Evolutionary conservation across 2,329 filamentous ascomycete species (phyloP), one percentile per base, ranked within the genome.

Genomic region (Penicillium sp.): DNA sequence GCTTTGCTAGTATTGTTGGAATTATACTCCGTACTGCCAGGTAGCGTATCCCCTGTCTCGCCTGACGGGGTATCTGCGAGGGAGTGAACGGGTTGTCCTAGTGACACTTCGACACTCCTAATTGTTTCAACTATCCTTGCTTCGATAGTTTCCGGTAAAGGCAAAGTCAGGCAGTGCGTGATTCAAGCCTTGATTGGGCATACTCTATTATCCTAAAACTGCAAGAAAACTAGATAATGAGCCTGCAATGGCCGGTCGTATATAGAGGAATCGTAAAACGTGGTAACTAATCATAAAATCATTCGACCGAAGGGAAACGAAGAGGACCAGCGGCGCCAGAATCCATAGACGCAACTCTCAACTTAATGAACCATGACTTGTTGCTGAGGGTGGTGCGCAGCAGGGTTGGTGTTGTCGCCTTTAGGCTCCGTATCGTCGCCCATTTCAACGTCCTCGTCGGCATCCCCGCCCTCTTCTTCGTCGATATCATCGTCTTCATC

Each of bases 401-500:
- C 68, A 38, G 75, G 67, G 59, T 78, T 74, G 52, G 66, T 68
- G 50, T 63, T 66, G 54, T 73, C 74, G 49, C 72, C 70, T 65
- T 79, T 79, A 15, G 74, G 74, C 58, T 81, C 79, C 21, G 81
- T 78, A 60, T 84, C 84, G 47, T 86, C 84, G 26, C 81, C 85
- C 83, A 86, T 86, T 67, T 86, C 85, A 67, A 86, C 83, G 66
- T 85, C 83, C 45, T 85, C 84, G 49, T 83, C 79, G 52, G 82
- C 85, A 54, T 85, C 87, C 45, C 84, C 86, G 7, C 79, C 85
- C 58, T 86, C 86, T 61, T 88, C 86, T 61, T 86, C 85, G 50
- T 90, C 88, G 41, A 89, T 84, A 15, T 90, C 89, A 62, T 90
- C 88, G 57, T 89, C 87, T 26, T 91, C 87, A 64, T 88, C 88